phyloP scores from a whole-genome alignment of 495 filamentous ascomycete genomes.

The Penicillium goetzii region DNA sequence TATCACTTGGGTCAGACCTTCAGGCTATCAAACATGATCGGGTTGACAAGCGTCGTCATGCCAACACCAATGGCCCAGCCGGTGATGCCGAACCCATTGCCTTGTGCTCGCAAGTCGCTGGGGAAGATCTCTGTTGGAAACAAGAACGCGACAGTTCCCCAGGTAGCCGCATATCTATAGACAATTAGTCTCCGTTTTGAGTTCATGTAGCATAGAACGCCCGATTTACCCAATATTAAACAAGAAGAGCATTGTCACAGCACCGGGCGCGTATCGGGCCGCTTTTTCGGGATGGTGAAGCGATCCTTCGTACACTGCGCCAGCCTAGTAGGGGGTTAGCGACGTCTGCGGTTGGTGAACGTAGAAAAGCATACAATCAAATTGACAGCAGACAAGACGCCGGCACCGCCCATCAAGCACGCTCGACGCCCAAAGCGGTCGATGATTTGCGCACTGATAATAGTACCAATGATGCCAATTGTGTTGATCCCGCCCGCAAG shows the following conservation, averaged over 20 bases:
- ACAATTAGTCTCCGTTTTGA: neutral
- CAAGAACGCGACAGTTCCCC: constrained; percentile 59
- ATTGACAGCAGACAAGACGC: constrained; percentile 38
- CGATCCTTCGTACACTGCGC: constrained; percentile 46
- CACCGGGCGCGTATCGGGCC: constrained; percentile 46
- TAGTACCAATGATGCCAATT: constrained; percentile 56
- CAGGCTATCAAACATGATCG: constrained; percentile 52
- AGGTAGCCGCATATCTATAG: constrained; percentile 53
- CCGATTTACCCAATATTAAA: constrained; percentile 50
- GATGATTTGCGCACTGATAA: constrained; percentile 58
- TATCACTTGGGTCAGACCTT: constrained; percentile 20
- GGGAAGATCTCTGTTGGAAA: constrained; percentile 59
- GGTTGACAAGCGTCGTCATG: constrained; percentile 57
- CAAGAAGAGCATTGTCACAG: constrained; percentile 56
- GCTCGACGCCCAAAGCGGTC: constrained; percentile 52
- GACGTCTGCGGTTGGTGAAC: no score
- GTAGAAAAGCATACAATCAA: constrained; percentile 32
- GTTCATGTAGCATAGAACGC: neutral
- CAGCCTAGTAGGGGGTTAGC: constrained; percentile 30
- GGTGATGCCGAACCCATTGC: constrained; percentile 60
- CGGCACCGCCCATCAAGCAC: constrained; percentile 48
- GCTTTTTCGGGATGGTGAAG: constrained; percentile 34
- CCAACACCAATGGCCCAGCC: constrained; percentile 62
- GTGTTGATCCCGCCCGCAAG: constrained; percentile 58
- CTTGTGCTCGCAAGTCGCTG: constrained; percentile 55